Percentiles rank a stretch among this genome's conserved stretches.
These are phyloP conservation scores for Eucommia ulmoides DNA, from an alignment of 257 asterid genomes.

Conservation along the genomic window DNA sequence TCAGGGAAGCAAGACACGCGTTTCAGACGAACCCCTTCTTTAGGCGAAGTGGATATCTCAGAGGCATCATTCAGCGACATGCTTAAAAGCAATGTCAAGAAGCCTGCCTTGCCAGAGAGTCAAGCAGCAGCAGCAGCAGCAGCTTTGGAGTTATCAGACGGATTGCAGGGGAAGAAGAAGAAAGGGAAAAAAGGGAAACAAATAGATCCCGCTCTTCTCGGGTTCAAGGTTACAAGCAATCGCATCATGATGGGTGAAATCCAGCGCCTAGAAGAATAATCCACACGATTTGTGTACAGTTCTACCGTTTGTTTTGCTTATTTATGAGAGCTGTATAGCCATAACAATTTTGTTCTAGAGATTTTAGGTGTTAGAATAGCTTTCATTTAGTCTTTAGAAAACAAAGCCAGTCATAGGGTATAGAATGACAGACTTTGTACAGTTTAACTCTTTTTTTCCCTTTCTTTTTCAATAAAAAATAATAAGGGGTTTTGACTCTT, in stretches of 20 bases:
- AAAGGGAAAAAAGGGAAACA: constrained; percentile 97
- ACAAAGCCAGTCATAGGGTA: too few species aligned
- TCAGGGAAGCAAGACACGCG: constrained; percentile 48
- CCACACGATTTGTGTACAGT: too few species aligned
- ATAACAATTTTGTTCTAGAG: too few species aligned
- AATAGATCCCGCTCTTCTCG: constrained; percentile 95
- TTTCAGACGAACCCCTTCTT: constrained; percentile 59
- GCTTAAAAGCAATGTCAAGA: constrained; percentile 73
- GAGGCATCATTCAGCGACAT: constrained; percentile 95
- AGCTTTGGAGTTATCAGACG: constrained; percentile 30
- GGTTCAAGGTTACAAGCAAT: constrained; percentile 96
- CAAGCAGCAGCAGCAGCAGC: constrained; percentile 16
- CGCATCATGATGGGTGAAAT: constrained; percentile 99
- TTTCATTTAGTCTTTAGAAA: too few species aligned
- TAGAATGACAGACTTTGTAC: too few species aligned
- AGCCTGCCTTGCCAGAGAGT: constrained; percentile 44
- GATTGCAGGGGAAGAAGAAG: constrained; percentile 52
- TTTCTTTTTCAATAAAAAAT: too few species aligned
- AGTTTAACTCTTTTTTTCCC: too few species aligned
- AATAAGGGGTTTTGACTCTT: too few species aligned
- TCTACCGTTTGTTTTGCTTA: too few species aligned
- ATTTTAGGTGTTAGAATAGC: too few species aligned
- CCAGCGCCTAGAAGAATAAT: constrained; percentile 73
- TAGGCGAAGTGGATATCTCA: constrained; percentile 60
- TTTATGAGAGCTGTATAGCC: too few species aligned